A percentile compares a stretch with the other conserved stretches of the same genome.
Evolutionary conservation across 306 rosid species (phyloP).

Genomic region (Dryas drummondii): DNA sequence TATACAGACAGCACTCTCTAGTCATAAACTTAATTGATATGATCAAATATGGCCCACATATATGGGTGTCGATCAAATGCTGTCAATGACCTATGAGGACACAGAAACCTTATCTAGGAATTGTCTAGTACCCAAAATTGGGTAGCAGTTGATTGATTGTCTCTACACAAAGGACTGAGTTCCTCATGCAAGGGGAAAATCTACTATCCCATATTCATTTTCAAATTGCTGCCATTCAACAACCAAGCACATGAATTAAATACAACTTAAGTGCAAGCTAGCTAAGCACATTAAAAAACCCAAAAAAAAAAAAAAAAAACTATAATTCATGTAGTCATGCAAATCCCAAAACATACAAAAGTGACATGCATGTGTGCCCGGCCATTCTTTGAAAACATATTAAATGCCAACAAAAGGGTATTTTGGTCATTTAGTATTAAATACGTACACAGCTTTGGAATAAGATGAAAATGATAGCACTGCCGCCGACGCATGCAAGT

Average conservation of each 20-base stretch:
- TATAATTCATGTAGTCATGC: background rate
- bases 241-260: background rate
- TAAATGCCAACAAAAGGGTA: background rate
- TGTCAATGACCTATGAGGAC: too few relatives aligned
- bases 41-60: too few relatives aligned
- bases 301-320: too few relatives aligned
- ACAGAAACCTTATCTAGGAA: background rate
- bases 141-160: background rate
- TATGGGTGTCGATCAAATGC: too few relatives aligned
- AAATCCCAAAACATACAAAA: background rate
- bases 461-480: background rate
- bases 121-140: background rate
- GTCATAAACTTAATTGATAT: too few relatives aligned
- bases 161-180: too few relatives aligned
- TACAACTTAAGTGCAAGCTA: background rate
- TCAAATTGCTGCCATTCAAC: too few relatives aligned
- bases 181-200: too few relatives aligned
- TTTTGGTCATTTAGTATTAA: background rate
- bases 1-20: too few relatives aligned
- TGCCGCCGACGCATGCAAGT: slow-evolving; percentile 4
- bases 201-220: too few relatives aligned
- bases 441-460: background rate
- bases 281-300: too few relatives aligned
- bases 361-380: background rate
- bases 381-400: background rate